Evolutionary conservation across 805 yeast genomes (phyloP).

Genomic region (Pichia pseudocactophila): DNA sequence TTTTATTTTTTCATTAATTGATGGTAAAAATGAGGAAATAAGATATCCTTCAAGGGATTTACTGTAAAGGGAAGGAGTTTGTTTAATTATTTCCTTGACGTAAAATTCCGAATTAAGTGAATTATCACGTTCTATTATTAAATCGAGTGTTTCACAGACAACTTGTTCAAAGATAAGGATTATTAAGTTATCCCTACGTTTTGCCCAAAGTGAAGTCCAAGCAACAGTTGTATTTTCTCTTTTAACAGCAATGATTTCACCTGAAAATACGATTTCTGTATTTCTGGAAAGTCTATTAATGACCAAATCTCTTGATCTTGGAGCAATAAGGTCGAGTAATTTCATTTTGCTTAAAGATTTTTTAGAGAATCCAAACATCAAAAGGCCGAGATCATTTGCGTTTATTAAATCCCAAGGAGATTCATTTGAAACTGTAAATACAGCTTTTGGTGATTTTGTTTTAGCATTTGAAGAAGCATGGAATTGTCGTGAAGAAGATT

Average conservation of each 20-base stretch:
- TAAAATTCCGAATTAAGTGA: conserved; percentile 10
- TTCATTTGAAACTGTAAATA: conserved; percentile 65
- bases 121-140: conserved; percentile 35
- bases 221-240: conserved; percentile 58
- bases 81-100: conserved; percentile 7
- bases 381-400: conserved; percentile 82
- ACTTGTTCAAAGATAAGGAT: conserved; percentile 86
- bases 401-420: conserved; percentile 78
- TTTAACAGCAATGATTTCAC: conserved; percentile 75
- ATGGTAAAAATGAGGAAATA: conserved; percentile 17
- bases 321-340: conserved; percentile 67
- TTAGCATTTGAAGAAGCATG: conserved; percentile 64
- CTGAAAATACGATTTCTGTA: conserved; percentile 56
- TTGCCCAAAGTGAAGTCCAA: conserved; percentile 91
- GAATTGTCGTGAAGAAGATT: conserved; percentile 25
- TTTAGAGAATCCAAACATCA: conserved; percentile 75
- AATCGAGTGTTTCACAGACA: conserved; percentile 58
- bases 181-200: conserved; percentile 56
- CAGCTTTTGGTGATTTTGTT: conserved; percentile 67
- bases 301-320: conserved; percentile 66
- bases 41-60: conserved; percentile 10
- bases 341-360: conserved; percentile 52
- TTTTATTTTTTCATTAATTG: conserved; percentile 14
- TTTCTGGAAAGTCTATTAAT: conserved; percentile 40
- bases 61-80: conserved; percentile 16